Evolutionary conservation across 2,329 filamentous ascomycete genomes (phyloP).

Genomic region (Calonectria pauciramosa): DNA sequence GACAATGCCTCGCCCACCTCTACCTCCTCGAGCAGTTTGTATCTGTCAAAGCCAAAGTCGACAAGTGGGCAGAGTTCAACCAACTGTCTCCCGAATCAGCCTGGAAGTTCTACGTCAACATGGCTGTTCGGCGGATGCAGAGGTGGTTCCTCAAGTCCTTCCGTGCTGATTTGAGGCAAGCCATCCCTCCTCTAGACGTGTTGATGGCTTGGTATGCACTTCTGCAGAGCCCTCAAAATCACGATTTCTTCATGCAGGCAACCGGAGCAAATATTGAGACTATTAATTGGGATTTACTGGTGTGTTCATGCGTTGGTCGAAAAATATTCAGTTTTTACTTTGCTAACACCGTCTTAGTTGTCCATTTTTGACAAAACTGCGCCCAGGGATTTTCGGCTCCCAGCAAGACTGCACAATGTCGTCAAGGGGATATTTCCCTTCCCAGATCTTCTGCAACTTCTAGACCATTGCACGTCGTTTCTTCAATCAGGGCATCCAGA

Average conservation of each 20-base stretch:
- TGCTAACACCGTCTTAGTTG: conserved; percentile 23
- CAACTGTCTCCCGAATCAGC: conserved; percentile 4
- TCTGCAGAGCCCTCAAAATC: conserved; percentile 21
- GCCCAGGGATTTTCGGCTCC: conserved; percentile 17
- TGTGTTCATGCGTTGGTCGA: conserved; percentile 2
- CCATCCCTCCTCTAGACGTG: conserved; percentile 30
- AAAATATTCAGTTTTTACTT: neutral
- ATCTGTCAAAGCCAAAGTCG: conserved; percentile 14
- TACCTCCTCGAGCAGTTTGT: conserved; percentile 30
- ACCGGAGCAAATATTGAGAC: conserved; percentile 6
- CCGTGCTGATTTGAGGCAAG: neutral
- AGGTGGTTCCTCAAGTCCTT: conserved; percentile 29
- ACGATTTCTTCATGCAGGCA: neutral
- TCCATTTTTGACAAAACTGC: conserved; percentile 13
- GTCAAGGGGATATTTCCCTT: conserved; percentile 16
- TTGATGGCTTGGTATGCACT: conserved; percentile 34
- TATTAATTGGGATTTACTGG: conserved; percentile 30
- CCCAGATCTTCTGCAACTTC: conserved; percentile 2
- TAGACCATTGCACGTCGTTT: conserved; percentile 23
- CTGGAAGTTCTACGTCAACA: conserved; percentile 39
- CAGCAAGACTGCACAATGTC: neutral
- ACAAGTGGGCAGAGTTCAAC: conserved; percentile 23
- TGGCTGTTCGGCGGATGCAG: conserved; percentile 20
- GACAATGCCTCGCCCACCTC: conserved; percentile 14
- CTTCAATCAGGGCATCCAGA: conserved; percentile 7